phyloP scores from a whole-genome alignment of 371 early-diverging fungal genomes.

The Dinochytrium kinnereticum region DNA sequence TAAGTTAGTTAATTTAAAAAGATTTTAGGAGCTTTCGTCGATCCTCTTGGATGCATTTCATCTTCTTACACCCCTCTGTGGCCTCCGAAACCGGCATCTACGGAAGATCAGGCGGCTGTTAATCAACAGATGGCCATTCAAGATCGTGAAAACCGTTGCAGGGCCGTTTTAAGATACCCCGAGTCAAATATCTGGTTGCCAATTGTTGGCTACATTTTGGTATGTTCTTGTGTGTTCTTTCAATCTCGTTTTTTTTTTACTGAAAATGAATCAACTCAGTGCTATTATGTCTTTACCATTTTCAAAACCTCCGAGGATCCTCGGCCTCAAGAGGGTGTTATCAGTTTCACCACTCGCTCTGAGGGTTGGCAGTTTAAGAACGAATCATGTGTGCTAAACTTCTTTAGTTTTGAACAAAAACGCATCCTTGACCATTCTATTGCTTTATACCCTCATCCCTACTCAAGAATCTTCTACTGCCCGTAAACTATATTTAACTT shows the following conservation, averaged over 20 bases:
- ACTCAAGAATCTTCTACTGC: conserved; percentile 32
- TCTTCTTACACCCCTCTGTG: conserved; percentile 28
- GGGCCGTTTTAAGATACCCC: conserved; percentile 32
- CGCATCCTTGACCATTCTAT: conserved; percentile 30
- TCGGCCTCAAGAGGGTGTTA: conserved; percentile 35
- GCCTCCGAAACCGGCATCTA: conserved; percentile 28
- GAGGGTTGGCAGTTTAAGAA: conserved; percentile 23
- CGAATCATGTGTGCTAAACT: background rate
- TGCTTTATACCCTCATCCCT: conserved; percentile 38
- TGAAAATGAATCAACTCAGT: conserved; percentile 1
- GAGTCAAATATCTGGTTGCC: conserved; percentile 36
- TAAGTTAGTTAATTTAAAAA: conserved; percentile 7
- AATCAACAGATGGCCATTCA: conserved; percentile 8
- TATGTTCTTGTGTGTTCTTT: background rate
- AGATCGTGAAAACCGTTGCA: conserved; percentile 30
- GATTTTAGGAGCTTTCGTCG: conserved; percentile 40
- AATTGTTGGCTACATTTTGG: conserved; percentile 34
- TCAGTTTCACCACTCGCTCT: conserved; percentile 45
- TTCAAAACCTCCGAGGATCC: conserved; percentile 41
- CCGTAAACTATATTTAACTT: conserved; percentile 16
- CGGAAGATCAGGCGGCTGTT: background rate
- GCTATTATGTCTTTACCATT: conserved; percentile 36
- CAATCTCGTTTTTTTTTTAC: background rate
- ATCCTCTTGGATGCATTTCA: conserved; percentile 42
- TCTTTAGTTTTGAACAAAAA: conserved; percentile 42